Base-by-base conservation (phyloP, 768 basidiomycete species). In the Panaeolus cyanescens region DNA sequence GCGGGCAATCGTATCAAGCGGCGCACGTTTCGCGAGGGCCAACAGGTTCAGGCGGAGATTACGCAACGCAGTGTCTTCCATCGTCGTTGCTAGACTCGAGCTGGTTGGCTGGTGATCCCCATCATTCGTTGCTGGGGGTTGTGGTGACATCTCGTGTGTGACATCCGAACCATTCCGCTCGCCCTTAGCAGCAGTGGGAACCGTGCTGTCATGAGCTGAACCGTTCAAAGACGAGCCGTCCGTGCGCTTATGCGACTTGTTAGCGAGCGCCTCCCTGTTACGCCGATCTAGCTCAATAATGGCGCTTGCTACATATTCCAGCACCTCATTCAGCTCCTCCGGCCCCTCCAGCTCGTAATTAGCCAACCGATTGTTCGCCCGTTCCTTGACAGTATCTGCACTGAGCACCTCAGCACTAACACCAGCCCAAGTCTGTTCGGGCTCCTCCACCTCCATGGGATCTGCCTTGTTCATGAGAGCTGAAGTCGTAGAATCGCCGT, bases 1-100 rank as follows among this genome's bases (percentile, higher is more conserved):
- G 31, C 78, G 79, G 15, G 86, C 87, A 57, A 91, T 88, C 60
- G 82, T 85, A 66, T 91, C 88, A 62, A 92, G 68, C 1, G 92
- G 92, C 9, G 90, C 90, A 5, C 90, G 83, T 69, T 92, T 91
- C 59, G 89, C 88, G 32, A 93, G 78, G 1, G 91, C 90, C 28
- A 93, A 80, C 30, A 93, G 77, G 69, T 91, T 92, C 64, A 93
- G 76, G 36, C 91, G 82, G 54, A 92, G 75, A 57, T 86, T 82
- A 58, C 83, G 81, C 67, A 87, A 54, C 17, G 77, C 65, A 2
- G 82, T 77, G 59, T 88, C 84, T 68, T 89, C 88, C 25, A 42
- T 50, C 20, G 36, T 28, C 40, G 59, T 2, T 17, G 42, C 50
- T 34, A 25, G 50, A 31, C 42, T 19, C 9, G 19, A n/a, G 15